phyloP scores from a whole-genome alignment of 2,329 filamentous ascomycete genomes.

The Xylaria sp. region DNA sequence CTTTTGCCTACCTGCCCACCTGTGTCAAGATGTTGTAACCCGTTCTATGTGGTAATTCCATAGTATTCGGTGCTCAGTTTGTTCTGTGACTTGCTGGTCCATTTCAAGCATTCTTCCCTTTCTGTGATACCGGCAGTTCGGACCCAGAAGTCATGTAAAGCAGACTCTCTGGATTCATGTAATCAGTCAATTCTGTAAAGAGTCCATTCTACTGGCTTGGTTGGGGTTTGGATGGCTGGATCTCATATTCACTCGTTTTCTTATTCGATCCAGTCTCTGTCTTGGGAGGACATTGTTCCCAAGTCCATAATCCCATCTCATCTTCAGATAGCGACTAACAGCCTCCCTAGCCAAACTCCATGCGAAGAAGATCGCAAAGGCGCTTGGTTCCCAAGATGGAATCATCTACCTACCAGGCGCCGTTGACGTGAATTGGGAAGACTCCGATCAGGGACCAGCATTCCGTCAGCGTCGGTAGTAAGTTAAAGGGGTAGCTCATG shows the following conservation, averaged over 20 bases:
- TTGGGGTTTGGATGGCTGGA: background rate
- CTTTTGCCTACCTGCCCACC: too few species aligned
- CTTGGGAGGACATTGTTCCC: background rate
- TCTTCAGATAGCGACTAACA: slow-evolving; percentile 6
- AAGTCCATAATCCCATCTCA: background rate
- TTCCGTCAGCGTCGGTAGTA: slow-evolving; percentile 58
- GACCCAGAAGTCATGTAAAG: background rate
- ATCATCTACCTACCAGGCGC: slow-evolving; percentile 54
- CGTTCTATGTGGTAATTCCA: background rate
- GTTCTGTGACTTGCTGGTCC: background rate
- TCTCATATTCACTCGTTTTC: background rate
- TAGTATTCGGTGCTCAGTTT: background rate
- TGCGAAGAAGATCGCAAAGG: slow-evolving; percentile 50
- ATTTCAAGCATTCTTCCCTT: background rate
- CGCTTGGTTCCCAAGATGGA: slow-evolving; percentile 45
- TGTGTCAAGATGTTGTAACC: background rate
- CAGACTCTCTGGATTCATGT: background rate
- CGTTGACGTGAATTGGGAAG: slow-evolving; percentile 46
- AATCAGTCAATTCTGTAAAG: background rate
- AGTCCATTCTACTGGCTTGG: too few species aligned
- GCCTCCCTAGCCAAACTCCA: slow-evolving; percentile 46
- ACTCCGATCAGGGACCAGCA: slow-evolving; percentile 52
- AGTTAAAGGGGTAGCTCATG: slow-evolving; percentile 21
- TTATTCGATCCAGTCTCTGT: background rate
- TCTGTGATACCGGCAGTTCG: background rate